Evolutionary conservation across 2,329 filamentous ascomycete species (phyloP).

Genomic region (Phialophora macrospora): DNA sequence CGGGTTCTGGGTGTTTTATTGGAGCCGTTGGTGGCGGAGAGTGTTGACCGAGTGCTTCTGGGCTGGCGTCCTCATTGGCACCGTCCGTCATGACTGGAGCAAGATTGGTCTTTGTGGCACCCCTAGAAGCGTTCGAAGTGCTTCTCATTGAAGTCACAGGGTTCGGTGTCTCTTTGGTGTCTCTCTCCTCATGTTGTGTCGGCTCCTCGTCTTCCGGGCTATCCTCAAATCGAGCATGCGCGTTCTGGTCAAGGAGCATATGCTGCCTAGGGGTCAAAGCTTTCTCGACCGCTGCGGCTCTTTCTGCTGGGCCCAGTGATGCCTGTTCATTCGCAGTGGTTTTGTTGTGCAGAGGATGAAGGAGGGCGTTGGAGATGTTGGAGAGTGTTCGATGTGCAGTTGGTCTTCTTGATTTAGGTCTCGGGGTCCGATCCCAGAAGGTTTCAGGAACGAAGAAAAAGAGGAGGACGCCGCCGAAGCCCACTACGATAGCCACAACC

Average conservation of each 20-base stretch:
- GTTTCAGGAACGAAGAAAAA: constrained; percentile 95
- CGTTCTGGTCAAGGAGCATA: constrained; percentile 30
- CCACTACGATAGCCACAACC: constrained; percentile 75
- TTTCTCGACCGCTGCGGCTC: constrained; percentile 25
- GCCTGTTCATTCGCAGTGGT: constrained; percentile 12
- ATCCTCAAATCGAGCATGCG: constrained; percentile 31
- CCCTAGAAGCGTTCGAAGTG: neutral
- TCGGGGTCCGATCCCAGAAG: constrained; percentile 87
- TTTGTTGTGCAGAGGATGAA: constrained; percentile 29
- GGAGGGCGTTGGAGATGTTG: constrained; percentile 17
- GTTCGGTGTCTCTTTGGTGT: neutral
- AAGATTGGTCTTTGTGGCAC: neutral
- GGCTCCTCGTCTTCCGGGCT: neutral
- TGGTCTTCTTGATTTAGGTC: constrained; percentile 50
- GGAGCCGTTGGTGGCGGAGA: neutral
- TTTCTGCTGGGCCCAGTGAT: constrained; percentile 1
- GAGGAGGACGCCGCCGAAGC: constrained; percentile 69
- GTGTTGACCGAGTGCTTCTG: neutral
- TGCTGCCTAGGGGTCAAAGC: constrained; percentile 30
- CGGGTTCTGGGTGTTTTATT: constrained; percentile 1
- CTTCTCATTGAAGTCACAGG: neutral
- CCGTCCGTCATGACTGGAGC: constrained; percentile 10
- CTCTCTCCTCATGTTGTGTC: neutral
- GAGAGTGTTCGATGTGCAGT: constrained; percentile 40
- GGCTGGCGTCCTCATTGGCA: constrained; percentile 4